Percentiles rank a stretch among this genome's conserved stretches.
phyloP scores from a whole-genome alignment of 1,139 yeast species.

The Sugiyamaella japonica region DNA sequence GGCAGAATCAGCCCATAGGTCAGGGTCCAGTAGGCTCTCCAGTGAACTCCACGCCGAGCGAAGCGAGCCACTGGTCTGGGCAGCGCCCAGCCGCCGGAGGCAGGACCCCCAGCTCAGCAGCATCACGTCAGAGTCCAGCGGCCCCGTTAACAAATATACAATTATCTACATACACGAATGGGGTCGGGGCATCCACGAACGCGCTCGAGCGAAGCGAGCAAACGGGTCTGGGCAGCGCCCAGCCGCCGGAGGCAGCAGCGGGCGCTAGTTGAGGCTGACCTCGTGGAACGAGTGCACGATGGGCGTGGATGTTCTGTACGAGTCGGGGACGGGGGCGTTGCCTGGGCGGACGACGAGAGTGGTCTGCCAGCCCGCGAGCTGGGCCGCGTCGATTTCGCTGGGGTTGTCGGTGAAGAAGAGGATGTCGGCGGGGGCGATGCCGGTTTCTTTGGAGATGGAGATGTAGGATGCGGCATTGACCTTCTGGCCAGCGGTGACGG shows the following conservation, averaged over 20 bases:
- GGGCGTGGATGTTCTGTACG: constrained; percentile 6
- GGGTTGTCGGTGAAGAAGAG: constrained; percentile 71
- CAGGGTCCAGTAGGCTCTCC: no score
- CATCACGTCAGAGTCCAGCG: no score
- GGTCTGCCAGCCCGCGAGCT: constrained; percentile 60
- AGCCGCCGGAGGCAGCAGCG: no score
- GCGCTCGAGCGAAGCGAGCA: neutral
- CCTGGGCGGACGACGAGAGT: constrained; percentile 72
- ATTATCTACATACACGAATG: neutral
- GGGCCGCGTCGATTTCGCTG: constrained; percentile 60
- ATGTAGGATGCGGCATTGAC: constrained; percentile 57
- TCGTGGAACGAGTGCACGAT: constrained; percentile 8
- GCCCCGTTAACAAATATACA: no score
- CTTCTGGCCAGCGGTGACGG: constrained; percentile 80
- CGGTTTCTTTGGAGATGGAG: constrained; percentile 55
- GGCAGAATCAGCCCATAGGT: no score
- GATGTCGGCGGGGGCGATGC: constrained; percentile 42
- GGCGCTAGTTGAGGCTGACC: neutral
- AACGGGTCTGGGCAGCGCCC: neutral
- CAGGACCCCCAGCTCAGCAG: no score
- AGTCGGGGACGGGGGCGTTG: constrained; percentile 51
- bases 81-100: no score
- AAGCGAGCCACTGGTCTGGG: neutral
- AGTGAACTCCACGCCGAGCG: neutral
- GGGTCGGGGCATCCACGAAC: neutral